Evolutionary conservation across 768 basidiomycete species (phyloP), one percentile per base, ranked within the genome.

Genomic region (Phlebiopsis flavidoalba): DNA sequence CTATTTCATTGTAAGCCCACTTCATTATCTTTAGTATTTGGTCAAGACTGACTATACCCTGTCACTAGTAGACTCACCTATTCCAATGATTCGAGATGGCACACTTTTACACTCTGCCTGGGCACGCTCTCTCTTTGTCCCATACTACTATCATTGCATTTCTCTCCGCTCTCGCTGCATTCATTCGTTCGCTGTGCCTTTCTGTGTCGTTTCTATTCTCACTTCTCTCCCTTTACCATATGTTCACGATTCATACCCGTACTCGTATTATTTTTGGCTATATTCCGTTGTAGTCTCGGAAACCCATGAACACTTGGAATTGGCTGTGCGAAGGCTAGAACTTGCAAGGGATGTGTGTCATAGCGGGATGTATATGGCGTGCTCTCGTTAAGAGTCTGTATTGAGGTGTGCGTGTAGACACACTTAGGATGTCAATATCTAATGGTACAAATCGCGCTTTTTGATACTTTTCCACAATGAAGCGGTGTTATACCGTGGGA

Each of bases 151-250:
- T 43, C 61, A 62, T 37, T 57, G 57, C 56, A 40, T 46, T 57
- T 31, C 48, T 46, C 61, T 40, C 49, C 58, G 61, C 61, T 62
- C 61, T 62, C 61, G 61, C 56, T 62, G 61, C 57, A 62, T 62
- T 54, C 61, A 62, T 53, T 53, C 51, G 40, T 62, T 54, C 48
- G 61, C 61, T 62, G 57, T 62, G 57, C 51, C 61, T 57, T 37
- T 43, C 40, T 26, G 31, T 48, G 57, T 58, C 60, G 60, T 54
- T 31, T 59, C 35, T 40, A n/a, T n/a, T n/a, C n/a, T n/a, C n/a
- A n/a, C n/a, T n/a, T n/a, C n/a, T n/a, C n/a, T 56, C 36, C 53
- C 51, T 50, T 46, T 59, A 58, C 50, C 35, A 52, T 53, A 58
- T 52, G 35, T 62, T 57, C 51, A 54, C 46, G 60, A 55, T 53